Conservation (phyloP, 1,284 basidiomycete genomes). For the Ceratobasidium sp. region DNA sequence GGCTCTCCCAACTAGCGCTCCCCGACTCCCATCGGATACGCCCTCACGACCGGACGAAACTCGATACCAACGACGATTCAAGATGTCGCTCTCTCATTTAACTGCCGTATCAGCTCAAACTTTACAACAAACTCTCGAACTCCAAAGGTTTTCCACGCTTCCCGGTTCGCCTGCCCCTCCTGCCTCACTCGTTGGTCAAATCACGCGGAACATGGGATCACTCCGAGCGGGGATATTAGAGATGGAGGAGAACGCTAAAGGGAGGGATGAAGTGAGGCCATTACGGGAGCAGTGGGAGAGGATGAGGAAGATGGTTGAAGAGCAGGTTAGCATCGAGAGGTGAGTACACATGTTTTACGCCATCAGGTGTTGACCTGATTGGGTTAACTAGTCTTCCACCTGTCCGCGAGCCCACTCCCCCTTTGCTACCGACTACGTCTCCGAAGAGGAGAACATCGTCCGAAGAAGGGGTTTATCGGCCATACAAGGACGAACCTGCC, state of each 20-base stretch:
- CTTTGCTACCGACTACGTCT: slow-evolving; percentile 25
- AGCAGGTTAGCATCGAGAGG: slow-evolving; percentile 35
- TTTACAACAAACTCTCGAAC: slow-evolving; percentile 38
- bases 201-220: slow-evolving; percentile 37
- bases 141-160: slow-evolving; percentile 39
- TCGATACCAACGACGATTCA: background rate
- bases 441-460: slow-evolving; percentile 20
- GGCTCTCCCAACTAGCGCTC: background rate
- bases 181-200: slow-evolving; percentile 39
- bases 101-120: slow-evolving; percentile 40
- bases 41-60: background rate
- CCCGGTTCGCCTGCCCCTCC: slow-evolving; percentile 36
- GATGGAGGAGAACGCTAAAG: slow-evolving; percentile 33
- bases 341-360: slow-evolving; percentile 8
- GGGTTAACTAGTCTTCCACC: slow-evolving; percentile 29
- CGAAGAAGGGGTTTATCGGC: slow-evolving; percentile 34
- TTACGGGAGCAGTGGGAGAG: slow-evolving; percentile 41
- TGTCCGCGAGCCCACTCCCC: slow-evolving; percentile 19
- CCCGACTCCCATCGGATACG: background rate
- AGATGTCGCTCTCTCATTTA: slow-evolving; percentile 27
- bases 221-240: slow-evolving; percentile 40
- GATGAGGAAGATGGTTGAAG: slow-evolving; percentile 40
- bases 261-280: slow-evolving; percentile 32
- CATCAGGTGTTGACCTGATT: background rate
- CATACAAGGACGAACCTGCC: slow-evolving; percentile 41